Percentiles rank a stretch among this genome's conserved stretches.
Evolutionary conservation across 768 basidiomycete genomes (phyloP).

Genomic region (Naganishia kalamii): DNA sequence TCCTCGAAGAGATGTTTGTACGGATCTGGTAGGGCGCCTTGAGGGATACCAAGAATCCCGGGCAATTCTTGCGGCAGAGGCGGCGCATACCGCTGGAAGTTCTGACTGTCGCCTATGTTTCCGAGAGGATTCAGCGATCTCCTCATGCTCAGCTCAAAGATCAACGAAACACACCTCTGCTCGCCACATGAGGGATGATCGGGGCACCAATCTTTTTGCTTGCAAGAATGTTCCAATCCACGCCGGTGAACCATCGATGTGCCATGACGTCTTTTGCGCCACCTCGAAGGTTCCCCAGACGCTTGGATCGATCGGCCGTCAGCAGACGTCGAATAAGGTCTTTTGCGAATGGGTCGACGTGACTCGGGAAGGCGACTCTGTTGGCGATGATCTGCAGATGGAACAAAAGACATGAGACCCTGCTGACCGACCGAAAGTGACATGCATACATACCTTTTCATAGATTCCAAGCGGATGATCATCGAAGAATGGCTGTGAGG

Average conservation of each 20-base stretch:
- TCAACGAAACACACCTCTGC: slow-evolving; percentile 32
- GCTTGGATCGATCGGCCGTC: slow-evolving; percentile 82
- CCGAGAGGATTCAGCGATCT: background rate
- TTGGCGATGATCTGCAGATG: slow-evolving; percentile 64
- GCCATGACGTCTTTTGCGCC: slow-evolving; percentile 84
- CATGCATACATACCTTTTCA: slow-evolving; percentile 56
- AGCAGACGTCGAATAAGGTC: slow-evolving; percentile 83
- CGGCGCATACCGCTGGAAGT: slow-evolving; percentile 46
- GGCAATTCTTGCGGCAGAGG: slow-evolving; percentile 42
- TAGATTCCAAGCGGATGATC: slow-evolving; percentile 97
- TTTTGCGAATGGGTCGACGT: slow-evolving; percentile 80
- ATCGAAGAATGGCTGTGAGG: slow-evolving; percentile 82
- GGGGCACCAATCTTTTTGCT: slow-evolving; percentile 45
- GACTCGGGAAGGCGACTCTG: slow-evolving; percentile 81
- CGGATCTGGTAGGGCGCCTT: slow-evolving; percentile 34
- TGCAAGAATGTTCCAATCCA: slow-evolving; percentile 45
- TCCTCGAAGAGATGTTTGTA: slow-evolving; percentile 38
- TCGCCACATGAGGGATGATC: slow-evolving; percentile 43
- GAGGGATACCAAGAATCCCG: slow-evolving; percentile 41
- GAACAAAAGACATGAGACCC: background rate
- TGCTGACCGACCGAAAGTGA: background rate
- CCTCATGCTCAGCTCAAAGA: background rate
- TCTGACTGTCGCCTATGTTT: slow-evolving; percentile 41
- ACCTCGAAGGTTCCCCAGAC: slow-evolving; percentile 86
- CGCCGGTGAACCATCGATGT: slow-evolving; percentile 74